Evolutionary conservation across 2,329 filamentous ascomycete genomes (phyloP).

Genomic region (Monilinia fructicola): DNA sequence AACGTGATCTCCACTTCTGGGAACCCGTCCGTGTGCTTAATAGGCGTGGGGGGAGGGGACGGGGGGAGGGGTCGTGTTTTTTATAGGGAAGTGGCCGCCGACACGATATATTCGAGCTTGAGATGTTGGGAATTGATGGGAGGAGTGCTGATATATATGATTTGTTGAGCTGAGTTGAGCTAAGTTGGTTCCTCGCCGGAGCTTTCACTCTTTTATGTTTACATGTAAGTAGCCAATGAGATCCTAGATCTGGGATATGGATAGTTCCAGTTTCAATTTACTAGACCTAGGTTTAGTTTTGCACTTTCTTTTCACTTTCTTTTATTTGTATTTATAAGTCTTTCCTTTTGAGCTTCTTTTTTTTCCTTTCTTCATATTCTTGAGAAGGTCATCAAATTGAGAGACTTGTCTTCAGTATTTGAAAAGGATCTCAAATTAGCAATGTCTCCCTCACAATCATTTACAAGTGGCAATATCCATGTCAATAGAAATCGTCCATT

Average conservation of each 20-base stretch:
- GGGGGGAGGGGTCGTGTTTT: background rate
- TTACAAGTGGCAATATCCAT: background rate
- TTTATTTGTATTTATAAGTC: background rate
- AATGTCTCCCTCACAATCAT: constrained; percentile 12
- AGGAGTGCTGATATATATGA: background rate
- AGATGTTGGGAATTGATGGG: background rate
- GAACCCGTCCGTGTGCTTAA: background rate
- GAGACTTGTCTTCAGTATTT: background rate
- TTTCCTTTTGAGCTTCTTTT: background rate
- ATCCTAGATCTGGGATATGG: constrained; percentile 1
- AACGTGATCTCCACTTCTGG: constrained; percentile 1
- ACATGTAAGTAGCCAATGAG: background rate
- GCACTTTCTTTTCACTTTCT: background rate
- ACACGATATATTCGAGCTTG: background rate
- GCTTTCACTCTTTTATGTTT: background rate
- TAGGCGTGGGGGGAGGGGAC: background rate
- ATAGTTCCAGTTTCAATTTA: constrained; percentile 9
- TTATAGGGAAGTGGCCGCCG: background rate
- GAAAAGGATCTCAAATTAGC: background rate
- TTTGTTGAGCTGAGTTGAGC: too few relatives aligned
- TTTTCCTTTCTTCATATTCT: background rate
- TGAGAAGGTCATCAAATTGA: background rate
- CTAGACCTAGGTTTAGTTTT: background rate
- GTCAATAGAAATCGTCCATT: constrained; percentile 25
- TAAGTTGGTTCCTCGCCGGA: background rate